Base-by-base conservation (phyloP, 1,284 basidiomycete genomes). In the Xerocomus amazonicus region DNA sequence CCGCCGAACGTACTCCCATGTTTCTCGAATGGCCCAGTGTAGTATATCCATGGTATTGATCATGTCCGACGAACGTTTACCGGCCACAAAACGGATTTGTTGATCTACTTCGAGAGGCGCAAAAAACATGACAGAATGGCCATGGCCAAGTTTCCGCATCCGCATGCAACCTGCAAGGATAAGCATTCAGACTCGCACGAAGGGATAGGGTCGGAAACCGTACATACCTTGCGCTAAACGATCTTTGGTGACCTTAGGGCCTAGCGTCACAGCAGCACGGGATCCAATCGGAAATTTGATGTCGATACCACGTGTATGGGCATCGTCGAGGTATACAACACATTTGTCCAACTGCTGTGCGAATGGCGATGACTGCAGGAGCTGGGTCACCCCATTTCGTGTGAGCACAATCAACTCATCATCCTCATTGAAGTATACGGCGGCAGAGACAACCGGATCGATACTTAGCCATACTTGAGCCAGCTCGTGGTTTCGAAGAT, bases 301-400 rank as follows among this genome's bases (percentile, higher is more conserved):
- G 56, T 80, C 78, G 0, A 77, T 80, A 3, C 78, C 78, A 28
- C 79, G 62, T 1, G 78, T 80, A 55, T 80, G 78, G 0, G 74
- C 74, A 55, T 80, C 79, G 44, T 80, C 79, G 0, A 80, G 70
- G 53, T 80, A 80, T 2, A 79, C 61, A 4, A 77, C 51, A 42
- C 75, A 77, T 48, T 68, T 61, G n/a, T 70, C 66, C 0, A 79
- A 61, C 41, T 69, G 70, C 34, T 70, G 60, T 10, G 55, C 59
- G 57, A 70, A 76, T 0, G 71, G 66, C 1, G 78, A 81, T 8
- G 70, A 68, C 5, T 59, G 44, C 4, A 81, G 60, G 0, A 60
- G 57, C 47, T 77, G 71, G 0, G 61, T 56, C 5, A 46, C 57
- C 0, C 69, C 71, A 47, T 76, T 71, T 12, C 63, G 69, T 12